phyloP scores from a whole-genome alignment of 2,329 filamentous ascomycete species.

The Alternaria sp. region DNA sequence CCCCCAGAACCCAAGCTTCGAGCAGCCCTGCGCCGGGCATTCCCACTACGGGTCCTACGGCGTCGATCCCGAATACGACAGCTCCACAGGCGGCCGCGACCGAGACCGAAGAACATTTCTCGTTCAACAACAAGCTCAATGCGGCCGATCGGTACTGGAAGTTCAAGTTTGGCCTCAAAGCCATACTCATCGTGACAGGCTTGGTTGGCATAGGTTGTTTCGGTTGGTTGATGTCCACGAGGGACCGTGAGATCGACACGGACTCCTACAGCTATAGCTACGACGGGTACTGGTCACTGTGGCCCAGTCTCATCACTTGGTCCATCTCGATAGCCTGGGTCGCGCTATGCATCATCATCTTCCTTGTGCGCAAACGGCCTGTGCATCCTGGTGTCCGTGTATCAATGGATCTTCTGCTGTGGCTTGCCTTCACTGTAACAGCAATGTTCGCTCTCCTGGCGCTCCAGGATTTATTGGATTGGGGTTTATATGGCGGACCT shows the following conservation, averaged over 20 bases:
- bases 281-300: conserved; percentile 26
- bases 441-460: conserved; percentile 37
- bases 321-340: conserved; percentile 44
- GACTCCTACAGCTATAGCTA: conserved; percentile 22
- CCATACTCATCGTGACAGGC: conserved; percentile 33
- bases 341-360: conserved; percentile 35
- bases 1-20: conserved; percentile 6
- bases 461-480: conserved; percentile 24
- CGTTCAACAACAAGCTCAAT: conserved; percentile 38
- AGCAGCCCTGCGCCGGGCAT: conserved; percentile 9
- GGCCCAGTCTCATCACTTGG: conserved; percentile 44
- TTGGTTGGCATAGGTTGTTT: conserved; percentile 47
- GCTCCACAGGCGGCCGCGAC: conserved; percentile 10
- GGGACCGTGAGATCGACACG: neutral
- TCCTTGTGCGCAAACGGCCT: conserved; percentile 38
- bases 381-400: conserved; percentile 49
- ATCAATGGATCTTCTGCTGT: conserved; percentile 49
- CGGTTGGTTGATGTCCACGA: conserved; percentile 32
- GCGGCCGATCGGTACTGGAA: conserved; percentile 42
- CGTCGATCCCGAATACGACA: conserved; percentile 4
- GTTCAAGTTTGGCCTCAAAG: conserved; percentile 42
- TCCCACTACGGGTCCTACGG: conserved; percentile 11
- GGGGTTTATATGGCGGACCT: conserved; percentile 31
- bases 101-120: conserved; percentile 21
- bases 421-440: conserved; percentile 45